Percentiles rank a stretch among this genome's conserved stretches.
These are phyloP conservation scores for Oryza meridionalis DNA, from an alignment of 176 grass and related monocot genomes.

Conservation along the genomic window DNA sequence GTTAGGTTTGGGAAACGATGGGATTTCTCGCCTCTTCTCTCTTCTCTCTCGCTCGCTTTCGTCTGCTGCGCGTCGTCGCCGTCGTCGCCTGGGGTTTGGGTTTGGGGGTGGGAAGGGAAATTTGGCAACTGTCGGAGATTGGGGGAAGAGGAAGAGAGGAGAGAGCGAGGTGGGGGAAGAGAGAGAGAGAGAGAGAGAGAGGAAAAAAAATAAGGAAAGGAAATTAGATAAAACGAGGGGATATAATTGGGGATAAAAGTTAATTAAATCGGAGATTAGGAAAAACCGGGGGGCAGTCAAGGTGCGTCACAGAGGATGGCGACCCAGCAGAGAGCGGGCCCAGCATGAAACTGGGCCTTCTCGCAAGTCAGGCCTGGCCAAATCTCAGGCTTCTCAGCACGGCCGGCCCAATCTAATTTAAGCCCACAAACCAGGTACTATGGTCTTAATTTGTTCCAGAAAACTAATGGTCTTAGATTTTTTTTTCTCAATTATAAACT, in stretches of 20 bases:
- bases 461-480: no score
- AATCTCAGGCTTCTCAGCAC: no score
- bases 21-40: constrained; percentile 1
- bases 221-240: background rate
- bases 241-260: background rate
- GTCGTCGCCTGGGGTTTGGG: constrained; percentile 39
- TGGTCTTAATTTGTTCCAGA: no score
- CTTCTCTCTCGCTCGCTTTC: constrained; percentile 32
- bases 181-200: no score
- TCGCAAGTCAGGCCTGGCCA: no score
- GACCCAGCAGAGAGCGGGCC: no score
- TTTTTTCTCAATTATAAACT: no score
- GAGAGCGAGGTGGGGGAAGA: background rate
- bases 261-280: background rate
- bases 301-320: background rate
- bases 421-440: no score
- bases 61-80: constrained; percentile 34
- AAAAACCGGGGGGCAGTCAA: background rate
- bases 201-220: background rate
- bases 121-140: constrained; percentile 51
- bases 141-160: constrained; percentile 15
- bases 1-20: constrained; percentile 45
- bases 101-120: constrained; percentile 32
- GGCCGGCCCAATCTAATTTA: no score
- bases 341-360: no score